Evolutionary conservation across 495 filamentous ascomycete genomes (phyloP), one percentile per base, ranked within the genome.

Genomic region (Clavariopsis aquatica): DNA sequence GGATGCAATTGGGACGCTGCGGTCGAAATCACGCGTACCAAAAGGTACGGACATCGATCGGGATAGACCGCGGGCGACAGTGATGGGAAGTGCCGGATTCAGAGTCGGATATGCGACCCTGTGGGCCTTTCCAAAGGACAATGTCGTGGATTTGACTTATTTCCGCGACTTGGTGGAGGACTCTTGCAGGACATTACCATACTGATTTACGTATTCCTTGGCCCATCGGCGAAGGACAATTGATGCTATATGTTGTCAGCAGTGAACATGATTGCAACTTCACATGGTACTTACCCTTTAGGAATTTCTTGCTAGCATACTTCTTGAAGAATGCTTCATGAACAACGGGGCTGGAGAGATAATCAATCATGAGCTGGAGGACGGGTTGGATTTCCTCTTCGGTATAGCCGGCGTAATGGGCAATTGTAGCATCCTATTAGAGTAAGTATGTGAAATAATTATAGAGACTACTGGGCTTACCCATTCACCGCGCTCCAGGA

Each of bases 291-390:
- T 69, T 70, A 80, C 94, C 93, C 80, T 97, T 97, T 71, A 97
- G 77, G 78, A 96, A 98, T 77, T 93, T 96, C 81, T 97, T 98
- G 84, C 91, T 94, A 17, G 95, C 94, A 72, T 98, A 98, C 75
- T 98, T 98, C 83, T 93, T 94, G 83, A 96, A 98, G 84, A 98
- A 98, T 19, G 95, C 94, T 76, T 97, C 92, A 69, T 98, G 94
- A 41, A 83, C 82, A 47, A 96, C 91, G 29, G 95, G 94, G 9
- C 87, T 84, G 60, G 86, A 87, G 34, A 98, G 85, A 72, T 98
- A 98, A 72, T 98, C 92, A 59, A 98, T 83, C 93, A 98, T 97
- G 52, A 97, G 79, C 68, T 86, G 83, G 77, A 96, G 91, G 52
- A 97, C 92, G 6, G 95, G 93, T 70, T 91, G 83, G 64, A 98